A percentile compares a stretch with the other conserved stretches of the same genome.
phyloP scores from a whole-genome alignment of 352 stramenopile genomes.

The Phytophthora sojae region DNA sequence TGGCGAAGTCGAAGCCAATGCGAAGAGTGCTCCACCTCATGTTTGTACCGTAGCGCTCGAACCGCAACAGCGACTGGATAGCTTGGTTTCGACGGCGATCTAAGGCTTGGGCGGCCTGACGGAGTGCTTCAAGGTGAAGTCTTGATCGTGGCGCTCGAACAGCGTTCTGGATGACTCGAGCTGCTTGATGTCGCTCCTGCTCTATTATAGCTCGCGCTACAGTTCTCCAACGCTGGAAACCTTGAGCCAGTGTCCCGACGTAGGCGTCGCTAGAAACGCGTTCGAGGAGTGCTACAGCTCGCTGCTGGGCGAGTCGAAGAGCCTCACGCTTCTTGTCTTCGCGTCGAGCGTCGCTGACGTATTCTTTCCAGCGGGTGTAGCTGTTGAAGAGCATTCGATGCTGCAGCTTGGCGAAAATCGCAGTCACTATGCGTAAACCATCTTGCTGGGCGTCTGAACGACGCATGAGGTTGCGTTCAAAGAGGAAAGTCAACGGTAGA shows the following conservation, averaged over 20 bases:
- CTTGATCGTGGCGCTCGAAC: slow-evolving; percentile 49
- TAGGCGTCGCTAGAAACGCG: slow-evolving; percentile 65
- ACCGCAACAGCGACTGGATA: slow-evolving; percentile 58
- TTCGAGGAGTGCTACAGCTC: slow-evolving; percentile 61
- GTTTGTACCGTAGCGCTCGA: slow-evolving; percentile 60
- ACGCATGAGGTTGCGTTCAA: slow-evolving; percentile 69
- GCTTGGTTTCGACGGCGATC: slow-evolving; percentile 50
- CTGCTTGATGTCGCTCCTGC: slow-evolving; percentile 43
- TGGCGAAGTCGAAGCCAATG: slow-evolving; percentile 62
- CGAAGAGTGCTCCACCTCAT: slow-evolving; percentile 68
- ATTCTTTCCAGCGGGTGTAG: slow-evolving; percentile 53
- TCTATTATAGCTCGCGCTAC: slow-evolving; percentile 13
- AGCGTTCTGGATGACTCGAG: slow-evolving; percentile 52
- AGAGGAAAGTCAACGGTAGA: slow-evolving; percentile 76
- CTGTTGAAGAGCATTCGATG: slow-evolving; percentile 56
- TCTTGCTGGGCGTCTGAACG: slow-evolving; percentile 65
- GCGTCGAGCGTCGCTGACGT: slow-evolving; percentile 16
- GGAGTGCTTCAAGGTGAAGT: slow-evolving; percentile 42
- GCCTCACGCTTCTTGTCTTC: slow-evolving; percentile 38
- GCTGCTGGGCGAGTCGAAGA: slow-evolving; percentile 36
- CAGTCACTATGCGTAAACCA: slow-evolving; percentile 57
- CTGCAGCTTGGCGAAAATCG: slow-evolving; percentile 79
- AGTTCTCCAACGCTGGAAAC: slow-evolving; percentile 45
- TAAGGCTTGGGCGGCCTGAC: slow-evolving; percentile 48
- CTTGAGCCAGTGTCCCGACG: slow-evolving; percentile 50